Evolutionary conservation across 257 asterid species (phyloP), one percentile per base, ranked within the genome.

Genomic region (Thymus quinquecostatus): DNA sequence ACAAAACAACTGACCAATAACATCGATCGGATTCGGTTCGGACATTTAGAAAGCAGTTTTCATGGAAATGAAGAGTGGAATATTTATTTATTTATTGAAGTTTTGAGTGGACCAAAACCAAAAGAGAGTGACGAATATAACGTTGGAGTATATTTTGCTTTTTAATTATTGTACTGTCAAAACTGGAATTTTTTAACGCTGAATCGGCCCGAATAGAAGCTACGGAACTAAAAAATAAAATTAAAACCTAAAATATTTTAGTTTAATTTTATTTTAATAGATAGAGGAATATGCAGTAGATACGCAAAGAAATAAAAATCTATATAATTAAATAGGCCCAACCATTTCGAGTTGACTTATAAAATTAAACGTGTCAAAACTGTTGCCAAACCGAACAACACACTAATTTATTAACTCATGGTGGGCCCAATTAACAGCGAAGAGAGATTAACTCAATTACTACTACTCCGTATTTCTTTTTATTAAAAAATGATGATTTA

Each of bases 271-370:
- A 45, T 56, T 69, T 50, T 30, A 49, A 50, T 72, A 51, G 9
- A 53, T 13, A 30, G 53, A 49, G 28, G 72, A 61, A 66, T 68
- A 44, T 34, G 47, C 32, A 61, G 41, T 66, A 78, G 62, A 72
- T 78, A 59, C 74, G 34, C 71, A 69, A 11, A 33, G 21, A 21
- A 21, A 21, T 21, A 21, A 21, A 21, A 21, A 21, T 21, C 21
- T 21, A 21, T 21, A 21, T 21, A 50, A 38, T 33, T 32, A 10
- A 66, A 41, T 10, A 11, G n/a, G 34, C 30, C 69, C 58, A 68
- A 58, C 54, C 27, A 11, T 33, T 55, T 33, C 29, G 33, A 70
- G 80, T 79, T 74, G 83, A 79, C 80, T 74, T 64, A 1, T 12
- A 61, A 64, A 68, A 5, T 49, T 73, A 69, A 68, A 54, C 64